phyloP scores from a whole-genome alignment of 2,329 filamentous ascomycete genomes.

The Sclerotinia borealis region DNA sequence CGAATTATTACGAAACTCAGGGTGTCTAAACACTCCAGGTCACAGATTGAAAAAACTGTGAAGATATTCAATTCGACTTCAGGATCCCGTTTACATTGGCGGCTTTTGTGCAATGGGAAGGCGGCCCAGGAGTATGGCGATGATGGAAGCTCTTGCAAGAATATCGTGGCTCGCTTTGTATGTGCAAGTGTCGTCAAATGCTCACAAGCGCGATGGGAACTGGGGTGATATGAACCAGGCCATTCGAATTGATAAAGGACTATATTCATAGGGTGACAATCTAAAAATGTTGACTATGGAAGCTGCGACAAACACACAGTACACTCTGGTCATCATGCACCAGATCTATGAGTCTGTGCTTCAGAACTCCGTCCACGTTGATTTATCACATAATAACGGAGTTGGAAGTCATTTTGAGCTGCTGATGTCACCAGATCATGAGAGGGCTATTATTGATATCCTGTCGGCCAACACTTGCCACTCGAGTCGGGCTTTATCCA shows the following conservation, averaged over 20 bases:
- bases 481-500: neutral
- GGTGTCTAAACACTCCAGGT: neutral
- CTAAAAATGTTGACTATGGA: neutral
- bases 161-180: neutral
- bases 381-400: neutral
- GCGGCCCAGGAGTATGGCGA: neutral
- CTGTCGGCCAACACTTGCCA: too few species aligned
- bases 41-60: neutral
- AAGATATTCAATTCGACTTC: neutral
- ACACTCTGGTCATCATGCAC: neutral
- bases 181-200: neutral
- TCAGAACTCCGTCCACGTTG: neutral
- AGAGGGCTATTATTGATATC: neutral
- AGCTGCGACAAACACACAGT: neutral
- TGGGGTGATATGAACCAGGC: fast-evolving
- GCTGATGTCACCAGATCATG: neutral
- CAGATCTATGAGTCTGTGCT: neutral
- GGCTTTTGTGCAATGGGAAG: neutral
- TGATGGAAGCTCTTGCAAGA: neutral
- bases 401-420: neutral
- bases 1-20: too few species aligned
- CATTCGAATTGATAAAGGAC: neutral
- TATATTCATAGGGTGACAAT: neutral
- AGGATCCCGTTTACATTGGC: too few species aligned
- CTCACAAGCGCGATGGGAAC: neutral